These are phyloP conservation scores for Coniferiporia weirii DNA, from an alignment of 1,284 basidiomycete genomes.

Conservation along the genomic window DNA sequence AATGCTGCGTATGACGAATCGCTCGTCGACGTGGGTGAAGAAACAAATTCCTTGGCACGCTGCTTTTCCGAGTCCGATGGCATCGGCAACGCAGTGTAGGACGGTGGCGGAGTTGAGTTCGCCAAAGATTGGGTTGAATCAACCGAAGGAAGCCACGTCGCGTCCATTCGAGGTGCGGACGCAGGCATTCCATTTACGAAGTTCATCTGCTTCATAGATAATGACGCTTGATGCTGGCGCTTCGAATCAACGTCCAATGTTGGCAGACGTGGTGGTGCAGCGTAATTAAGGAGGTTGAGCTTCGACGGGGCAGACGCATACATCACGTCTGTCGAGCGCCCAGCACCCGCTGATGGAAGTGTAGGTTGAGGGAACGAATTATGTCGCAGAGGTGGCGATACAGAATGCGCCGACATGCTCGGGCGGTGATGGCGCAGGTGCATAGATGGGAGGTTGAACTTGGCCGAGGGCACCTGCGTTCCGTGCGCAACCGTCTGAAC, in stretches of 20 bases:
- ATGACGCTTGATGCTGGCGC: neutral
- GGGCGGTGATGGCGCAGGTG: slow-evolving; percentile 5
- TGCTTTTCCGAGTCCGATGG: slow-evolving; percentile 12
- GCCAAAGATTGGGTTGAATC: slow-evolving; percentile 11
- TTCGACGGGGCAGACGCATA: slow-evolving; percentile 26
- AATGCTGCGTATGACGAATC: slow-evolving; percentile 19
- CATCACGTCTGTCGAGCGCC: slow-evolving; percentile 5
- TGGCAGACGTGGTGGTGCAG: slow-evolving; percentile 36
- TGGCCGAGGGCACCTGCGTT: slow-evolving; percentile 6
- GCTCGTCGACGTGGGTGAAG: slow-evolving; percentile 8
- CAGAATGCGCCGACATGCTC: slow-evolving; percentile 3
- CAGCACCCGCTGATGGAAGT: slow-evolving; percentile 1
- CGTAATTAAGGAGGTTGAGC: slow-evolving; percentile 48
- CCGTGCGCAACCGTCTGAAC: slow-evolving; percentile 18
- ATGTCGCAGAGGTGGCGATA: slow-evolving; percentile 6
- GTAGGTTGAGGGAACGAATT: slow-evolving; percentile 16
- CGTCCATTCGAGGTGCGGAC: slow-evolving; percentile 11
- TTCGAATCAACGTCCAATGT: neutral
- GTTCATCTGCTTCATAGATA: slow-evolving; percentile 1
- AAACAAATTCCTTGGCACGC: slow-evolving; percentile 11
- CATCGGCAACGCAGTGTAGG: slow-evolving; percentile 9
- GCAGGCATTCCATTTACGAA: slow-evolving; percentile 18
- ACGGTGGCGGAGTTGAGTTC: slow-evolving; percentile 12
- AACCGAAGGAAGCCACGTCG: slow-evolving; percentile 9
- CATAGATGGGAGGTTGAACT: slow-evolving; percentile 10